Conservation (phyloP, 495 filamentous ascomycete species). For the Talaromyces proteolyticus region DNA sequence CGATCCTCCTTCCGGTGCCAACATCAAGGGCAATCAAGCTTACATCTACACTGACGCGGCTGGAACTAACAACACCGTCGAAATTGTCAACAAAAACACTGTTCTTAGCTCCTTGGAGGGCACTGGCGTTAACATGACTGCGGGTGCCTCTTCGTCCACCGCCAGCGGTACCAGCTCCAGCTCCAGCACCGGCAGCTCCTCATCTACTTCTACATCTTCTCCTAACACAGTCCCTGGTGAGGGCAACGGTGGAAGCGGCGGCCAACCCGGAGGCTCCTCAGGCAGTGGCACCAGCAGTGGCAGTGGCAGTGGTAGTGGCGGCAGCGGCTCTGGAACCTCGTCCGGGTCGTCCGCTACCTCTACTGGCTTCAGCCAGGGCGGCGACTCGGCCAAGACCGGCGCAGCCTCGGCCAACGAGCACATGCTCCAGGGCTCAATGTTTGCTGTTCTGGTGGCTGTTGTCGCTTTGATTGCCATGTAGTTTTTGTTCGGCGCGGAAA, state of each 20-base stretch:
- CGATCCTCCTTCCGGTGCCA: constrained; percentile 58
- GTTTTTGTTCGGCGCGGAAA: constrained; percentile 4
- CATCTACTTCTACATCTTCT: constrained; percentile 12
- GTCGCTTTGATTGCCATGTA: constrained; percentile 50
- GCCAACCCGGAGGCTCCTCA: constrained; percentile 11
- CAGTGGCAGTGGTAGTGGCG: not conserved
- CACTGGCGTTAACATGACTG: constrained; percentile 66
- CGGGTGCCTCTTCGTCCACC: constrained; percentile 14
- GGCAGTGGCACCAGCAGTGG: constrained; percentile 4
- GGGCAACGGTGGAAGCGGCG: constrained; percentile 27
- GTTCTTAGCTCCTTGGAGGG: constrained; percentile 74
- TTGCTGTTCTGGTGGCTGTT: constrained; percentile 51
- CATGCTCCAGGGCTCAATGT: constrained; percentile 45
- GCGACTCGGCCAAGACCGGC: constrained; percentile 18
- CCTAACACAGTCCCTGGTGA: constrained; percentile 26
- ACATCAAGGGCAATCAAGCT: constrained; percentile 51
- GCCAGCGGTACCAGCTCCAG: constrained; percentile 21
- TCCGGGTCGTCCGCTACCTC: constrained; percentile 15
- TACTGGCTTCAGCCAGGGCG: constrained; percentile 20
- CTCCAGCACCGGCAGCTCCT: constrained; percentile 9
- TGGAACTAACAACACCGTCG: constrained; percentile 69
- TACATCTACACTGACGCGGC: constrained; percentile 67
- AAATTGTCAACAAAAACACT: constrained; percentile 67
- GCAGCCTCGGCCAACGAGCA: constrained; percentile 34
- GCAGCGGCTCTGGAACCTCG: constrained; percentile 11